A percentile compares a stretch with the other conserved stretches of the same genome.
phyloP scores from a whole-genome alignment of 148 eudicot species.

The Limonium bicolor region DNA sequence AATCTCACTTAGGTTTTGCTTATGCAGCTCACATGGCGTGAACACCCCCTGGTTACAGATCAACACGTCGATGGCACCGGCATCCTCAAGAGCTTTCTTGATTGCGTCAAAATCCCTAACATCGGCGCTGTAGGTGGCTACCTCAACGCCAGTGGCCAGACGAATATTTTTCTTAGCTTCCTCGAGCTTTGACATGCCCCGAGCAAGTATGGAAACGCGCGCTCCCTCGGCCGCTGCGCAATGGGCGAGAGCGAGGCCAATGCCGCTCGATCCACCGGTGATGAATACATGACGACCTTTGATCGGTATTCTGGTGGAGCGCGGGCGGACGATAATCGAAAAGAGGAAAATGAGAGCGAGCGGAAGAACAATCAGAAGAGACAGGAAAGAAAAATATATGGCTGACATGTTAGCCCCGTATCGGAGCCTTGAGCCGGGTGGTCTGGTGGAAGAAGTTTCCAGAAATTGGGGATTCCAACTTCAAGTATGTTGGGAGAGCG shows the following conservation, averaged over 20 bases:
- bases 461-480: too few species aligned
- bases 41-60: slow-evolving; percentile 84
- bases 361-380: slow-evolving; percentile 7
- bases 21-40: slow-evolving; percentile 34
- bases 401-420: too few species aligned
- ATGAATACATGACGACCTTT: slow-evolving; percentile 81
- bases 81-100: slow-evolving; percentile 37
- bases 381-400: slow-evolving; percentile 1
- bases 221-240: slow-evolving; percentile 53
- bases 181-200: slow-evolving; percentile 29
- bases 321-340: slow-evolving; percentile 8
- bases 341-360: slow-evolving; percentile 4
- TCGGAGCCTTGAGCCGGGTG: too few species aligned
- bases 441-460: too few species aligned
- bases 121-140: slow-evolving; percentile 48
- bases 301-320: slow-evolving; percentile 35
- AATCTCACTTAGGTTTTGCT: slow-evolving; percentile 41
- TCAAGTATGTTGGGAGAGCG: too few species aligned
- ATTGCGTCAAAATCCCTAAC: slow-evolving; percentile 51
- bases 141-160: slow-evolving; percentile 63
- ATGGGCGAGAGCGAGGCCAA: slow-evolving; percentile 76
- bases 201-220: slow-evolving; percentile 63
- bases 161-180: slow-evolving; percentile 41
- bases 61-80: slow-evolving; percentile 57
- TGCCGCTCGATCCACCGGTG: slow-evolving; percentile 98